Conservation (phyloP, 2,329 filamentous ascomycete species). For the Colletotrichum tropicicola region DNA sequence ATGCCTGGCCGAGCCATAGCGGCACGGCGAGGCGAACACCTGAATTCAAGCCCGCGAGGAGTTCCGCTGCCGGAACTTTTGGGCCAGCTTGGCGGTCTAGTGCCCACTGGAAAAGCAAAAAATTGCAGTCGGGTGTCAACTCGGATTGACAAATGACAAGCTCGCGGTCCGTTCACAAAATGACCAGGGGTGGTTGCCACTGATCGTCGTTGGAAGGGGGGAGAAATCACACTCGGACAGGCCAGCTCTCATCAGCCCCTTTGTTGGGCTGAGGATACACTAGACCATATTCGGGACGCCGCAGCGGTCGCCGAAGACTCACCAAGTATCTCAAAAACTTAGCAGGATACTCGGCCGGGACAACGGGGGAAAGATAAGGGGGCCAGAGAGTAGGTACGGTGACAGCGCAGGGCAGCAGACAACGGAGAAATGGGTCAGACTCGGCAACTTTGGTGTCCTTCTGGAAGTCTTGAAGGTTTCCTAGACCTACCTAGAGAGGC, state of each 20-base stretch:
- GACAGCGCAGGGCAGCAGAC: neutral
- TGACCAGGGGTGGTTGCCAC: conserved; percentile 8
- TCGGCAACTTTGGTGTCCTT: neutral
- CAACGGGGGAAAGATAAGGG: no score
- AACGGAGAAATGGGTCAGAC: neutral
- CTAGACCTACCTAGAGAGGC: no score
- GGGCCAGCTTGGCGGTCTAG: conserved; percentile 8
- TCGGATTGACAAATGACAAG: conserved; percentile 23
- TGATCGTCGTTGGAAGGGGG: conserved; percentile 12
- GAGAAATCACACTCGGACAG: neutral
- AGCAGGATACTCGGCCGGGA: neutral
- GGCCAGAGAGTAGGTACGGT: no score
- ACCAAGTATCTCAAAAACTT: neutral
- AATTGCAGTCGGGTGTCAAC: neutral
- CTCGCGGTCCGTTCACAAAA: neutral
- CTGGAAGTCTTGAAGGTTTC: no score
- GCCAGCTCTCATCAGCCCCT: neutral
- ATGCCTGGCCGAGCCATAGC: neutral
- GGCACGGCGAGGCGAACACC: neutral
- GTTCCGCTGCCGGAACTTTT: conserved; percentile 19
- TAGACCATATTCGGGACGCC: no score
- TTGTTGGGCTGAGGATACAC: neutral
- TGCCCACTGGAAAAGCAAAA: neutral
- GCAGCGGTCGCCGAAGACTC: no score
- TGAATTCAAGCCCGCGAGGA: conserved; percentile 10